Conservation (phyloP, 202 grass and related monocot species). For the Setaria italica region DNA sequence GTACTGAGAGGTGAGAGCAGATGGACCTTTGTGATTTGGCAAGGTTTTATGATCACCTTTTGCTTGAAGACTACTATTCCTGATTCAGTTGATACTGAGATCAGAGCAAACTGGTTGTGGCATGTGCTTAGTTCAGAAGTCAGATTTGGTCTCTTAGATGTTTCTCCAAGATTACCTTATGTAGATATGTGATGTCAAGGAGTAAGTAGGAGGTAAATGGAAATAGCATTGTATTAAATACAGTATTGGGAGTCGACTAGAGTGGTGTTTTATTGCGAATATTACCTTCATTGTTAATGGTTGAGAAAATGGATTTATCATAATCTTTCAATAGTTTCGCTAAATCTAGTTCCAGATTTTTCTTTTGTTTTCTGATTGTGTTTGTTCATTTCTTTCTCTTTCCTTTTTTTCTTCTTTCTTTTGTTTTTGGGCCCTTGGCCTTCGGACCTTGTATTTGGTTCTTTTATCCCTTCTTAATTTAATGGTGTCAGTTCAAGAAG, state of each 20-base stretch:
- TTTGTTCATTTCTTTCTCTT: background rate
- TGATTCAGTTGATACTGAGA: background rate
- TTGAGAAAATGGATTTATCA: background rate
- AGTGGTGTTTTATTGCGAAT: background rate
- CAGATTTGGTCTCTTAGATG: background rate
- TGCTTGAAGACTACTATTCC: background rate
- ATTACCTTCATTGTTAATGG: background rate
- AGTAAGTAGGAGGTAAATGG: background rate
- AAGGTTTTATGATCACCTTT: background rate
- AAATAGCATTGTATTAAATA: constrained; percentile 5
- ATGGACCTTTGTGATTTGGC: background rate
- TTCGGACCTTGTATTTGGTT: background rate
- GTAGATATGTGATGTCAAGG: background rate
- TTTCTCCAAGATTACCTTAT: background rate
- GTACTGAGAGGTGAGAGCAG: constrained; percentile 1
- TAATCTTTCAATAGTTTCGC: background rate
- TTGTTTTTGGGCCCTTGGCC: background rate
- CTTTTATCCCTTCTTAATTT: background rate
- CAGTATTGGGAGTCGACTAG: background rate
- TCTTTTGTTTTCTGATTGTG: background rate
- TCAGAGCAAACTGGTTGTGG: background rate
- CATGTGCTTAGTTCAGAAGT: background rate
- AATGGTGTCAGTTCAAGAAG: background rate
- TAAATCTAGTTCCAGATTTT: background rate
- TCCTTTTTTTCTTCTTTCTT: background rate